Percentiles rank a stretch among this genome's conserved stretches.
phyloP scores from a whole-genome alignment of 768 basidiomycete species.

The Fomitopsis serialis region DNA sequence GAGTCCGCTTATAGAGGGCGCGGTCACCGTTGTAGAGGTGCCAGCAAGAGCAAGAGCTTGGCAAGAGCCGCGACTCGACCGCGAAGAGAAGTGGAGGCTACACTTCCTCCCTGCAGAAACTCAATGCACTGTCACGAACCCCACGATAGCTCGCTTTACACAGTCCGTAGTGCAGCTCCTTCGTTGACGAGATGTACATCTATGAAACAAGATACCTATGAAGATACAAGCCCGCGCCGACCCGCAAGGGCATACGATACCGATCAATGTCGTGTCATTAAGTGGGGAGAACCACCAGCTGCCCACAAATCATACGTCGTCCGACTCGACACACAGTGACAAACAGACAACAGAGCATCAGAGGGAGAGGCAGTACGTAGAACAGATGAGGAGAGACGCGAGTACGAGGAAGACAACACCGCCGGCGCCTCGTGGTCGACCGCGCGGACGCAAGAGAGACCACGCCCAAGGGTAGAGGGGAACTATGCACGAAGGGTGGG shows the following conservation, averaged over 20 bases:
- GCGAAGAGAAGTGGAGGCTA: no score
- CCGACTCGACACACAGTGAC: not conserved
- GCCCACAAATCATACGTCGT: conserved; percentile 1
- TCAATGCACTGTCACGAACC: no score
- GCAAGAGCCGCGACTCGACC: no score
- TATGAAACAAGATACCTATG: conserved; percentile 2
- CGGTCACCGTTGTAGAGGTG: no score
- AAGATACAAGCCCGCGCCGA: not conserved
- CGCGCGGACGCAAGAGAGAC: not conserved
- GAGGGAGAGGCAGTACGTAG: not conserved
- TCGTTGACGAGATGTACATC: conserved; percentile 4
- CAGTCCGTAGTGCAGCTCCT: no score
- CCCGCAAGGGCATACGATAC: not conserved
- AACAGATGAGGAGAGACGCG: not conserved
- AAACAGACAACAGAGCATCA: not conserved
- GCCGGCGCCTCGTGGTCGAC: conserved; percentile 1
- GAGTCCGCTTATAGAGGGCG: no score
- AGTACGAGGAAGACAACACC: not conserved
- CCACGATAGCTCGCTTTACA: no score
- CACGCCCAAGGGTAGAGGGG: not conserved
- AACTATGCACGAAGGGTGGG: not conserved
- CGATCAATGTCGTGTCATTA: not conserved
- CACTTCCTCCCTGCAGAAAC: no score
- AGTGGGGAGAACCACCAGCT: conserved; percentile 1
- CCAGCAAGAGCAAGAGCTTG: no score